Evolutionary conservation across 2,329 filamentous ascomycete species (phyloP).

Genomic region (Colletotrichum caudatum): DNA sequence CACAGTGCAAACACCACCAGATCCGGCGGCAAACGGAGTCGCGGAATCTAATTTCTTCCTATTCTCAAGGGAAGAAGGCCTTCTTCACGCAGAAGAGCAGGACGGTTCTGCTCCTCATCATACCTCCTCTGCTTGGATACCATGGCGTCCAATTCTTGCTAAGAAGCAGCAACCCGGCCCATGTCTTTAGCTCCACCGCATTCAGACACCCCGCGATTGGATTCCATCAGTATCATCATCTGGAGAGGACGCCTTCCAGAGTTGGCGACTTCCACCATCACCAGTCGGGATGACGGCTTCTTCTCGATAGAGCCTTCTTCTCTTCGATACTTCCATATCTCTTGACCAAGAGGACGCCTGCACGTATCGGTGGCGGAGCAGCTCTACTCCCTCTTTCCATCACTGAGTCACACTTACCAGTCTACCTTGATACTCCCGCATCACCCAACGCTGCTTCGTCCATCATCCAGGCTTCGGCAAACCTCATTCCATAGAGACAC

Average conservation of each 20-base stretch:
- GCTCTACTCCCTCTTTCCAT: background rate
- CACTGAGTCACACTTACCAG: constrained; percentile 9
- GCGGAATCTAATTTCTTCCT: background rate
- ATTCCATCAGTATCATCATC: background rate
- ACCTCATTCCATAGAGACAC: background rate
- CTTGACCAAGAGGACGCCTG: background rate
- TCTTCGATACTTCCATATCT: no score
- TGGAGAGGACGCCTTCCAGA: background rate
- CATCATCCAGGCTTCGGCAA: background rate
- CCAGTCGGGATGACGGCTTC: no score
- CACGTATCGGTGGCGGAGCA: background rate
- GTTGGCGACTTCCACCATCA: background rate
- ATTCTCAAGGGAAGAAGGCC: background rate
- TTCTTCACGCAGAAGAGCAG: background rate
- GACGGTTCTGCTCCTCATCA: fast-evolving
- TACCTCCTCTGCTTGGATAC: fast-evolving
- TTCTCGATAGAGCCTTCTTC: background rate
- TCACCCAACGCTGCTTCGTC: background rate
- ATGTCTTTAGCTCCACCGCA: background rate
- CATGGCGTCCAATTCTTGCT: background rate
- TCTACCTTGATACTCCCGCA: background rate
- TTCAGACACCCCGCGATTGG: background rate
- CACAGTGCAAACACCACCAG: background rate
- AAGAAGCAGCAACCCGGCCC: background rate
- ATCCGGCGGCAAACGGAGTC: background rate